phyloP scores from a whole-genome alignment of 805 yeast genomes.

The Kuraishia capsulata region DNA sequence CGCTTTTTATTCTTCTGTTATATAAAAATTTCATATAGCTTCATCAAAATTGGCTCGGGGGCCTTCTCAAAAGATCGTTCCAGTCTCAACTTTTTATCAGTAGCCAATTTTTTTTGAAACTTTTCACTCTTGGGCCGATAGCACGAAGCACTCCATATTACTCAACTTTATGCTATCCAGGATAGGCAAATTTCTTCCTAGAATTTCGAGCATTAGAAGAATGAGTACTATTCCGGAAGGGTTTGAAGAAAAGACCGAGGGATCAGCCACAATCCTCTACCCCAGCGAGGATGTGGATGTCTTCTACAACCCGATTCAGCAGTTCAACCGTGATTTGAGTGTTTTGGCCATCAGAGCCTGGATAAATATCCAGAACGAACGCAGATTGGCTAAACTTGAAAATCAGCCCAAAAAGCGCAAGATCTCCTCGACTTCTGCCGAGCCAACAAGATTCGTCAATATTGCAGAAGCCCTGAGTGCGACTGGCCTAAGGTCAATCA shows the following conservation, averaged over 20 bases:
- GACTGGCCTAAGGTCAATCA: conserved; percentile 86
- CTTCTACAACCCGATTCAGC: conserved; percentile 94
- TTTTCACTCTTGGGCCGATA: no score
- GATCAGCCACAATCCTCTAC: conserved; percentile 73
- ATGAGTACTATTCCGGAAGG: conserved; percentile 11
- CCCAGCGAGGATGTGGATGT: conserved; percentile 69
- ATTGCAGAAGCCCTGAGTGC: conserved; percentile 91
- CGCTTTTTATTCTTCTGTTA: no score
- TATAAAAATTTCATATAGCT: no score
- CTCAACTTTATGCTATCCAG: no score
- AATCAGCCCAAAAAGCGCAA: conserved; percentile 7
- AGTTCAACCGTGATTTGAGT: conserved; percentile 88
- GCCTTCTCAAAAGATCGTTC: no score
- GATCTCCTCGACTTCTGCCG: conserved; percentile 4
- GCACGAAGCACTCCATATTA: no score
- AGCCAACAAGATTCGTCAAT: conserved; percentile 33
- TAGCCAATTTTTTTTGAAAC: no score
- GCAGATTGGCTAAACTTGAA: conserved; percentile 18
- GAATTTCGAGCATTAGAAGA: no score
- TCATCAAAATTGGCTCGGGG: no score
- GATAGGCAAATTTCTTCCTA: no score
- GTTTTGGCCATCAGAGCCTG: conserved; percentile 82
- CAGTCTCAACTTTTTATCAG: no score
- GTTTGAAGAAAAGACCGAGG: conserved; percentile 47
- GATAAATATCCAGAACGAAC: conserved; percentile 50